Base-by-base conservation (phyloP, 164 flowering plant genomes). In the Cinnamomum micranthum region DNA sequence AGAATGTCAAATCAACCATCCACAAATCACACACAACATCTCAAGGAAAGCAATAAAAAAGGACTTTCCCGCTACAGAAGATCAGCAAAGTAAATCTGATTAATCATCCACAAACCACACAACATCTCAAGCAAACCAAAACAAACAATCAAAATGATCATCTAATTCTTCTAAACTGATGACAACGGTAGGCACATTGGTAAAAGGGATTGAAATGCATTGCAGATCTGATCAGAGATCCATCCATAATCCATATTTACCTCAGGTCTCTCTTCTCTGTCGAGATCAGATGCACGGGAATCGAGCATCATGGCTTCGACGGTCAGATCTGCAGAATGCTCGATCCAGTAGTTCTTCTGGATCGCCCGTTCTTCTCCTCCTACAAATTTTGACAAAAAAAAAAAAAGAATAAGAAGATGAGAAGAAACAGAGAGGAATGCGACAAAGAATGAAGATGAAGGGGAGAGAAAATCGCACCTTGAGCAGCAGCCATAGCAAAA, bases 261-360 rank as follows among this genome's bases (percentile, higher is more conserved):
- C 79, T 95, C 99, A 75, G 98, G 98, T 23, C 98, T 85, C 82
- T 95, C 99, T 82, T 91, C 97, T 79, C 92, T 95, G 85, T 95
- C 99, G 58, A 95, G 98, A 78, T 95, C 98, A 22, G 91, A 71
- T 17, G 99, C 98, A 74, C 87, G 87, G 73, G 98, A 93, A 80
- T 95, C 98, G 51, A 93, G 97, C 99, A 95, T 95, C 99, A 93
- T 95, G 22, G 97, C 91, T 75, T 95, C 97, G 58, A 95, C 87
- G 0, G 95, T 91, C 65, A 92, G 83, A 50, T 91, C 92, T 5
- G 70, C 80, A 12, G 97, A 88, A 72, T 95, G 97, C 80, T 93
- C 96, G 20, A 79, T 79, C 99, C 98, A 95, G 81, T 93, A 95
- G 64, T 67, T 90, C 89, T 93, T 95, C 73, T 91, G 93, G 17